phyloP scores from a whole-genome alignment of 305 asterid genomes.

The Nicotiana rustica region DNA sequence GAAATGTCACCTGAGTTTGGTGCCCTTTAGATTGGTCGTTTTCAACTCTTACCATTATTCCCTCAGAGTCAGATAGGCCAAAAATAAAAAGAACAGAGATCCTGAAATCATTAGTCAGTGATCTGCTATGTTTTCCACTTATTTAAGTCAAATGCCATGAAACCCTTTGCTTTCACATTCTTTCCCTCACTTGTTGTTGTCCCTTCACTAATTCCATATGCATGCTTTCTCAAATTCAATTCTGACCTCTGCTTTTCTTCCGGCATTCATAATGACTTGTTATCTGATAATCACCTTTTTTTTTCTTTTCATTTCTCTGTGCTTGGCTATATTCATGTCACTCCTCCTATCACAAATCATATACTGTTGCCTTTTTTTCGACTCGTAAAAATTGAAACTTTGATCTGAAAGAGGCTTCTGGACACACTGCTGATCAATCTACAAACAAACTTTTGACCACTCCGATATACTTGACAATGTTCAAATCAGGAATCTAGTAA shows the following conservation, averaged over 20 bases:
- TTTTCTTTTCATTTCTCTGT: conserved; percentile 23
- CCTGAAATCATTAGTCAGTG: conserved; percentile 39
- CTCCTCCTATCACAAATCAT: neutral
- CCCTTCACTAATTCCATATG: neutral
- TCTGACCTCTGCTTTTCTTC: conserved; percentile 46
- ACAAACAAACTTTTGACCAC: neutral
- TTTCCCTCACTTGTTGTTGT: neutral
- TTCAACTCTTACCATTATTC: neutral
- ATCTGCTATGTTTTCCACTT: conserved; percentile 42
- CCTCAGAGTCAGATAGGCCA: conserved; percentile 1
- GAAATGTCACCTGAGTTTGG: conserved; percentile 19
- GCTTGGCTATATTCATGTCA: neutral
- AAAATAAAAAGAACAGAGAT: conserved; percentile 28
- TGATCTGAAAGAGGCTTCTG: neutral
- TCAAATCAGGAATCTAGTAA: neutral
- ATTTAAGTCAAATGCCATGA: conserved; percentile 44
- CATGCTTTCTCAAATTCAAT: conserved; percentile 31
- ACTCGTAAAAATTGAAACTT: neutral
- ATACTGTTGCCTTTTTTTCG: neutral
- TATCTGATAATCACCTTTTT: conserved; percentile 21
- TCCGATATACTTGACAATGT: neutral
- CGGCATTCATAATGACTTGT: conserved; percentile 31
- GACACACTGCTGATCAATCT: conserved; percentile 10
- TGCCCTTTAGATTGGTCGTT: neutral
- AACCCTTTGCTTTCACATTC: conserved; percentile 26